Evolutionary conservation across 208 protist species (phyloP).

Genomic region (Crithidia acanthocephali): DNA sequence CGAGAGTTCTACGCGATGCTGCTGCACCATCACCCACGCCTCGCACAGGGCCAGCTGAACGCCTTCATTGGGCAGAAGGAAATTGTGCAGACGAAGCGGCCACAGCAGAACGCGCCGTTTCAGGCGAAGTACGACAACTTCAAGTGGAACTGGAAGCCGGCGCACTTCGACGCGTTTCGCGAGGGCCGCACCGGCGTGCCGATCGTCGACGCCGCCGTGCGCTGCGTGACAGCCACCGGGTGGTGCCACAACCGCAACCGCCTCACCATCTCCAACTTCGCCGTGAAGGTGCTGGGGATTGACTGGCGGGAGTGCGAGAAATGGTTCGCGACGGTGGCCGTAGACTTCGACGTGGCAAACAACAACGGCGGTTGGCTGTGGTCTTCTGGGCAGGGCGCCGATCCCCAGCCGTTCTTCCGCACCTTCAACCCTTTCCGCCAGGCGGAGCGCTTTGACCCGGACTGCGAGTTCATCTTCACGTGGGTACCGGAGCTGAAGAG

Average conservation of each 20-base stretch:
- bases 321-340: slow-evolving; percentile 84
- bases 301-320: slow-evolving; percentile 93
- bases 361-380: slow-evolving; percentile 91
- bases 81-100: slow-evolving; percentile 14
- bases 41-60: slow-evolving; percentile 64
- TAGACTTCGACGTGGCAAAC: slow-evolving; percentile 89
- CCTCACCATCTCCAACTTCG: slow-evolving; percentile 84
- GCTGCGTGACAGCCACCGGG: slow-evolving; percentile 82
- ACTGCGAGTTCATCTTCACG: slow-evolving; percentile 63
- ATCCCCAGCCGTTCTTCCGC: slow-evolving; percentile 85
- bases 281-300: slow-evolving; percentile 87
- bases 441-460: slow-evolving; percentile 59
- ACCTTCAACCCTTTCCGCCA: slow-evolving; percentile 85
- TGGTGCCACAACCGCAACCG: slow-evolving; percentile 84
- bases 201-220: slow-evolving; percentile 93
- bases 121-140: slow-evolving; percentile 58
- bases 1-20: slow-evolving; percentile 80
- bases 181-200: slow-evolving; percentile 89
- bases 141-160: slow-evolving; percentile 60
- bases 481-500: slow-evolving; percentile 77
- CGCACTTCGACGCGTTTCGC: slow-evolving; percentile 71
- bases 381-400: slow-evolving; percentile 73
- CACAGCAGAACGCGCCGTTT: slow-evolving; percentile 65
- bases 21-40: slow-evolving; percentile 55
- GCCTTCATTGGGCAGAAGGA: slow-evolving; percentile 25